Base-by-base conservation (phyloP, 179 eudicot genomes). In the Vitellaria paradoxa region DNA sequence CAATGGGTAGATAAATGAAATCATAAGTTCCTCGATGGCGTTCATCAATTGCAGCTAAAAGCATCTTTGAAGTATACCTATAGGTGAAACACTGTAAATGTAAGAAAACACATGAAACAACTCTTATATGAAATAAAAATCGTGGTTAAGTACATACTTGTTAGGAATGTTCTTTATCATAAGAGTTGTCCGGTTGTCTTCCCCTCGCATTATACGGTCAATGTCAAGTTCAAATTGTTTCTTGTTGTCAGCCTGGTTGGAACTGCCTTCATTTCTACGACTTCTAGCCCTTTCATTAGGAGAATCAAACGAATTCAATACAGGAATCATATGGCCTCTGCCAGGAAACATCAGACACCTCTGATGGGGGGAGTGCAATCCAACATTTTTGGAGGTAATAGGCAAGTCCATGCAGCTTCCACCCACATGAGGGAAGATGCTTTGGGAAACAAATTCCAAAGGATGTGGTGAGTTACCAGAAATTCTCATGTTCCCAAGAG, bases 131-230 rank as follows among this genome's bases (percentile, higher is more conserved):
- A 55, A 24, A 71, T 1, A 40, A 40, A 40, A 73, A 30, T 30
- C 4, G 42, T 40, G 7, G 65, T 12, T n/a, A 57, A n/a, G 52
- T 49, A 57, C 90, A n/a, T 93, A 93, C 98, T 93, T 93, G 89
- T 93, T 93, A 57, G 95, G 98, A 80, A 93, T 93, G 81, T 93
- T 93, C 88, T 93, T 93, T 66, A 93, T 87, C 98, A 93, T 93
- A 15, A 93, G 87, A 23, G 98, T 93, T 24, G 98, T 93, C 83
- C 97, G 84, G 62, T 82, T 84, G 84, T 93, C 98, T 60, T 92
- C 93, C 73, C 97, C 93, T 47, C 83, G 86, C 77, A 82, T 24
- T 77, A 93, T 93, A 68, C 91, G 86, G 50, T 89, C 97, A 73
- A 93, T 37, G 79, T 93, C 95, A 81, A 93, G 97, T 85, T 93